A percentile compares a stretch with the other conserved stretches of the same genome.
Conservation (phyloP, 2,329 filamentous ascomycete species). For the Diaporthe helianthi region DNA sequence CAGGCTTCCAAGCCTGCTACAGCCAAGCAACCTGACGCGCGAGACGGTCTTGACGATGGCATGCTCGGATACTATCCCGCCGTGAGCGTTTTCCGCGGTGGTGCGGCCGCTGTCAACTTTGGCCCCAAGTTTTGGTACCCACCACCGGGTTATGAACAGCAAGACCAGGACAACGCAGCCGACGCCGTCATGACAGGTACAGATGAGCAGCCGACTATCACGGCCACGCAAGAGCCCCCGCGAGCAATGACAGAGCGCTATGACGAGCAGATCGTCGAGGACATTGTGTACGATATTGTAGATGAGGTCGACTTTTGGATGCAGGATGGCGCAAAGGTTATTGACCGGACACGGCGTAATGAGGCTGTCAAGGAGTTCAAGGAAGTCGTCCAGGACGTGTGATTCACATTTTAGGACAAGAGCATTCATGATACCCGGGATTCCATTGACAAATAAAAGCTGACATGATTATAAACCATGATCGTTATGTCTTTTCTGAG, state of each 20-base stretch:
- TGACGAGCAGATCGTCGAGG: constrained; percentile 92
- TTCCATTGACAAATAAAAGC: neutral
- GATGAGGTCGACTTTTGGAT: constrained; percentile 94
- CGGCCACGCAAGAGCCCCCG: constrained; percentile 42
- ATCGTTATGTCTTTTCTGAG: neutral
- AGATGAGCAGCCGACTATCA: constrained; percentile 40
- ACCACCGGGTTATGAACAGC: constrained; percentile 64
- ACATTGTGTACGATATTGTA: constrained; percentile 89
- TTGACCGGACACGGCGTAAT: constrained; percentile 53
- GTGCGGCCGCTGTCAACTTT: constrained; percentile 92
- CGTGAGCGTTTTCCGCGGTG: constrained; percentile 89
- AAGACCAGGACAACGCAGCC: constrained; percentile 46
- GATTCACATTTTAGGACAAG: constrained; percentile 14
- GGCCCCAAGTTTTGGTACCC: constrained; percentile 93
- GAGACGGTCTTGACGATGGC: constrained; percentile 91
- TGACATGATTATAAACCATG: neutral
- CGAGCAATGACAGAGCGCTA: constrained; percentile 79
- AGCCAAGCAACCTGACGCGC: constrained; percentile 68
- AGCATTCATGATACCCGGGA: constrained; percentile 28
- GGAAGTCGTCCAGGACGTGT: constrained; percentile 69
- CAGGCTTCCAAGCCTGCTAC: constrained; percentile 80
- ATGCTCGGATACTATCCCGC: constrained; percentile 96
- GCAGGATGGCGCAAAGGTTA: constrained; percentile 66
- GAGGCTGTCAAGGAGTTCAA: constrained; percentile 65
- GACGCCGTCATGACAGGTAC: constrained; percentile 58